Conservation (phyloP, 768 basidiomycete species). For the Lentinula sp. region DNA sequence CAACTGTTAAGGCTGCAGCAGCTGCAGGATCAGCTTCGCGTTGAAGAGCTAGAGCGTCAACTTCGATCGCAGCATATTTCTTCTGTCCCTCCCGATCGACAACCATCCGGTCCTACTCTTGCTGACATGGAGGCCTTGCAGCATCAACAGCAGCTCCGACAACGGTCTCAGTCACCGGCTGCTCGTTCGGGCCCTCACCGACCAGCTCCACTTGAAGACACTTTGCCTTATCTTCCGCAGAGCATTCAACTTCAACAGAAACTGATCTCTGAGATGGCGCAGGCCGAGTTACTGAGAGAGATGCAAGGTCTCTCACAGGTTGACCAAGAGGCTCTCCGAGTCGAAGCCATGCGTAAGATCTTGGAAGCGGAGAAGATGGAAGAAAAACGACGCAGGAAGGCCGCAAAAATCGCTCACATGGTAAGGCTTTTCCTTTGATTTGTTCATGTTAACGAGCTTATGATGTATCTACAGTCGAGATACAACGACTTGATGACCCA, state of each 20-base stretch:
- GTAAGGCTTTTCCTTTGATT: constrained; percentile 29
- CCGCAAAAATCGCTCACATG: constrained; percentile 87
- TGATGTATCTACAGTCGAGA: constrained; percentile 49
- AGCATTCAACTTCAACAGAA: constrained; percentile 71
- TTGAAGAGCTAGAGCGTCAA: constrained; percentile 64
- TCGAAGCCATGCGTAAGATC: constrained; percentile 84
- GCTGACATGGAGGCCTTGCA: constrained; percentile 44
- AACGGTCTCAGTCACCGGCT: constrained; percentile 39
- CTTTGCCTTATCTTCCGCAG: constrained; percentile 49
- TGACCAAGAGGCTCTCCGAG: constrained; percentile 65
- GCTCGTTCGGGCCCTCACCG: constrained; percentile 20
- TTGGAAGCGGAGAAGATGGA: constrained; percentile 88
- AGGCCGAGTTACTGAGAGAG: constrained; percentile 60
- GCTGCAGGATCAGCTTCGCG: constrained; percentile 56
- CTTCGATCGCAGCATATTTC: constrained; percentile 48
- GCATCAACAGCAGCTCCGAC: constrained; percentile 35
- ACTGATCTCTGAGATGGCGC: constrained; percentile 70
- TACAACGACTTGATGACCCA: constrained; percentile 97
- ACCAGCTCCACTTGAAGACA: constrained; percentile 42
- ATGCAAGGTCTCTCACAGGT: constrained; percentile 53
- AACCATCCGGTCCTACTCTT: constrained; percentile 37
- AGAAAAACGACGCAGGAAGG: constrained; percentile 72
- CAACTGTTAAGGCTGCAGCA: constrained; percentile 54
- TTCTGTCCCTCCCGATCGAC: constrained; percentile 39
- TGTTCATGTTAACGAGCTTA: background rate